These are phyloP conservation scores for Silene conica DNA, from an alignment of 148 eudicot species.

Conservation along the genomic window DNA sequence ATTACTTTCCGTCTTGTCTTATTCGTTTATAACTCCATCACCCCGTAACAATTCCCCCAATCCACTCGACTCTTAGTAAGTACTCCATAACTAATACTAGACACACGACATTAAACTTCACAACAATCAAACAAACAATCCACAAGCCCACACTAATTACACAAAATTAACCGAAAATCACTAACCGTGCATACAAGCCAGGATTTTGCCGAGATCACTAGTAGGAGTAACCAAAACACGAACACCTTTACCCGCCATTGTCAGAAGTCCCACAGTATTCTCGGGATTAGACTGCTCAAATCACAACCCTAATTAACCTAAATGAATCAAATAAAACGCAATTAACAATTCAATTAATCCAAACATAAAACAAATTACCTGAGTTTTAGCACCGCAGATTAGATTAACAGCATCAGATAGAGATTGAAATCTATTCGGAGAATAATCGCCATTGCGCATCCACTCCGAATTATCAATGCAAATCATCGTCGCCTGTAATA, in stretches of 20 bases:
- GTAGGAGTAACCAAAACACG: conserved; percentile 98
- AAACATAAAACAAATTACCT: conserved; percentile 33
- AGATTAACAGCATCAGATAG: conserved; percentile 94
- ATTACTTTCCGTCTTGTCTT: neutral
- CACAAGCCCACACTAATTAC: neutral
- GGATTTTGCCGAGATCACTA: conserved; percentile 89
- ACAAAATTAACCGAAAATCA: neutral
- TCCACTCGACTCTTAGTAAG: neutral
- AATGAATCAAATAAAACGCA: neutral
- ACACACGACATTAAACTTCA: neutral
- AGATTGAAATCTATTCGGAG: conserved; percentile 77
- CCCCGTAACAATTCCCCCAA: neutral
- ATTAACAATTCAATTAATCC: neutral
- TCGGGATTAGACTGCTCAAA: conserved; percentile 83
- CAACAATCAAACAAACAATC: neutral
- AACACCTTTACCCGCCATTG: conserved; percentile 98
- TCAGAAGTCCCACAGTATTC: conserved; percentile 90
- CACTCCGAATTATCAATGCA: conserved; percentile 94
- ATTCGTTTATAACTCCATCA: neutral
- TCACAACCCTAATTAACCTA: neutral
- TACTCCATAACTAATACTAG: neutral
- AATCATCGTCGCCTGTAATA: conserved; percentile 88
- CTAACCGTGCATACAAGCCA: conserved; percentile 98
- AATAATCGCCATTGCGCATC: conserved; percentile 97
- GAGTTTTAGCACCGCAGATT: conserved; percentile 94